Evolutionary conservation across 306 rosid genomes (phyloP), one percentile per base, ranked within the genome.

Genomic region (Cicer pinnatifidum): DNA sequence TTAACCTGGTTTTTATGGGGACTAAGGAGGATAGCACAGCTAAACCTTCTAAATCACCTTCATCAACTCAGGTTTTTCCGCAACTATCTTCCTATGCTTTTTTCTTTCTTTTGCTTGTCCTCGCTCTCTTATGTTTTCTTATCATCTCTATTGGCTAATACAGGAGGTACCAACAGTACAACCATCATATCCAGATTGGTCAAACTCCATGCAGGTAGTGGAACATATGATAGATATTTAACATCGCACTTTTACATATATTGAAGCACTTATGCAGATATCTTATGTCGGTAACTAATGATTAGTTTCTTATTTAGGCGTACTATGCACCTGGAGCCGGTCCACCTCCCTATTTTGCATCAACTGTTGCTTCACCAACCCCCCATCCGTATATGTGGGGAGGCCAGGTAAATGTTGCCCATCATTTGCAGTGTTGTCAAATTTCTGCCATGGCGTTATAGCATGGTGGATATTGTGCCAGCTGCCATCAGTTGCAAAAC

Each of bases 341-440:
- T 62, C 92, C 97, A 1, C 96, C 97, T 63, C 96, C 97, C 9
- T 95, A 85, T 88, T 95, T 86, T 39, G 92, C 99, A 57, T 80
- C 99, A 6, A 89, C 96, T 16, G 94, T 93, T 77, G 95, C 93
- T 77, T 83, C 98, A 5, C 89, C 97, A 16, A 68, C 92, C 63
- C 93, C 97, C 13, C 97, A 95, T 75, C 99, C 97, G 11, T 95
- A 91, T 88, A 8, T 95, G 47, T 95, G 99, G 99, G 99, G 99
- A 81, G 47, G 90, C 72, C 99, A 95, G 93, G 99, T 95, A 59
- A 72, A 51, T 84, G 11, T 72, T 59, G 38, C 37, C 57, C 38
- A 23, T 65, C 39, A 46, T 28, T 28, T 28, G 35, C 35, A 28
- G 35, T 28, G 35, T 28, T 28, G 35, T 28, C 35, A 28, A 28